Evolutionary conservation across 306 rosid genomes (phyloP).

Genomic region (Spatholobus suberectus): DNA sequence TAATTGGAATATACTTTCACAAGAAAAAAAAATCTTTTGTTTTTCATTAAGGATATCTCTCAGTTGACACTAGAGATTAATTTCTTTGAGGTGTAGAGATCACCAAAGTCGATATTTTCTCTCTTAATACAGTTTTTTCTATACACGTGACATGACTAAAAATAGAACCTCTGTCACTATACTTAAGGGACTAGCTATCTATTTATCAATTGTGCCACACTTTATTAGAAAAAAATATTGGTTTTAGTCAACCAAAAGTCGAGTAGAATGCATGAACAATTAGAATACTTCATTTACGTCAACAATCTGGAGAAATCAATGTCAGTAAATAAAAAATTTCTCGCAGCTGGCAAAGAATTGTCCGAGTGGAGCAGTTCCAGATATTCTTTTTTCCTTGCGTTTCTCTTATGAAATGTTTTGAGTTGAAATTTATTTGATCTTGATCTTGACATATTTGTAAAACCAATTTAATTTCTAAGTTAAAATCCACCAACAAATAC

Average conservation of each 20-base stretch:
- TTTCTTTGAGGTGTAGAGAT: too few species aligned
- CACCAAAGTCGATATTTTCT: not conserved
- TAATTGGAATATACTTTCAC: not conserved
- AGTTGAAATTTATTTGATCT: constrained; percentile 9
- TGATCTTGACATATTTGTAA: not conserved
- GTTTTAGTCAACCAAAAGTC: not conserved
- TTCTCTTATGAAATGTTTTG: not conserved
- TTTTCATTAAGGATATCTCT: too few species aligned
- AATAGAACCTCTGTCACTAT: too few species aligned
- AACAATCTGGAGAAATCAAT: not conserved
- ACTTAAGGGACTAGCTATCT: too few species aligned
- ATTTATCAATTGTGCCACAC: not conserved
- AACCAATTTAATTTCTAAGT: not conserved
- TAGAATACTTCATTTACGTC: not conserved
- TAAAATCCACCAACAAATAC: not conserved
- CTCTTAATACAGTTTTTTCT: too few species aligned
- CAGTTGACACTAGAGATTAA: too few species aligned
- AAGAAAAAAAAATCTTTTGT: too few species aligned
- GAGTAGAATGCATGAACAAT: not conserved
- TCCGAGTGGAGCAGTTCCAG: not conserved
- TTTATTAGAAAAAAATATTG: not conserved
- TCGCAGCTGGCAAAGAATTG: not conserved
- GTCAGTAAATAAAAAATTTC: not conserved
- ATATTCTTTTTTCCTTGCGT: not conserved
- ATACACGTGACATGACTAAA: not conserved